phyloP scores from a whole-genome alignment of 2,329 filamentous ascomycete genomes.

The Arthrobotrys musiformis region DNA sequence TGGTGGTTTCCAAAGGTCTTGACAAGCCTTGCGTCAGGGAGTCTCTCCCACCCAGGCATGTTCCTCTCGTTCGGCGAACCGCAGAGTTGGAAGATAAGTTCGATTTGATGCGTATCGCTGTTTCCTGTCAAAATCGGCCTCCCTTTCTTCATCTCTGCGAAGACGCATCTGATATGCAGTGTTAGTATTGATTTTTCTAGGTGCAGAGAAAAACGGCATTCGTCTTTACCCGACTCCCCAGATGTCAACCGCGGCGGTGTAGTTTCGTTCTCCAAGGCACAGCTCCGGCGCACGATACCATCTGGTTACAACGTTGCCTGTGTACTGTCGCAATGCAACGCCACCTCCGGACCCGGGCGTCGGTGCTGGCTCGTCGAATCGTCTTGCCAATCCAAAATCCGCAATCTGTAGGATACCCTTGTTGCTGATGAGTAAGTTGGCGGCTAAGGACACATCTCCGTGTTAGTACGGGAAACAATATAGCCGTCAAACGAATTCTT shows the following conservation, averaged over 20 bases:
- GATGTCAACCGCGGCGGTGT: slow-evolving; percentile 97
- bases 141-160: slow-evolving; percentile 95
- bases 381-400: slow-evolving; percentile 92
- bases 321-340: slow-evolving; percentile 88
- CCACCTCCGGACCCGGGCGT: slow-evolving; percentile 81
- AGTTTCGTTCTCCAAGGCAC: slow-evolving; percentile 83
- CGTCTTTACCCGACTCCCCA: slow-evolving; percentile 95
- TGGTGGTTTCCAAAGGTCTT: slow-evolving; percentile 70
- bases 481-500: background rate
- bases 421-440: slow-evolving; percentile 96
- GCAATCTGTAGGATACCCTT: slow-evolving; percentile 92
- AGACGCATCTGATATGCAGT: slow-evolving; percentile 76
- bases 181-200: slow-evolving; percentile 34
- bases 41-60: slow-evolving; percentile 88
- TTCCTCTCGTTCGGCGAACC: slow-evolving; percentile 87
- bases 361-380: slow-evolving; percentile 87
- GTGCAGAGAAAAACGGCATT: slow-evolving; percentile 40
- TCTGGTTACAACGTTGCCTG: slow-evolving; percentile 92
- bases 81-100: slow-evolving; percentile 92
- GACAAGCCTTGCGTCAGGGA: slow-evolving; percentile 83
- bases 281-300: slow-evolving; percentile 98
- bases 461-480: background rate
- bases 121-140: slow-evolving; percentile 92
- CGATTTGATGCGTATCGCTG: slow-evolving; percentile 87
- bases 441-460: slow-evolving; percentile 67